Evolutionary conservation across 495 filamentous ascomycete genomes (phyloP), one percentile per base, ranked within the genome.

Genomic region (Hyaloscypha hepaticicola): DNA sequence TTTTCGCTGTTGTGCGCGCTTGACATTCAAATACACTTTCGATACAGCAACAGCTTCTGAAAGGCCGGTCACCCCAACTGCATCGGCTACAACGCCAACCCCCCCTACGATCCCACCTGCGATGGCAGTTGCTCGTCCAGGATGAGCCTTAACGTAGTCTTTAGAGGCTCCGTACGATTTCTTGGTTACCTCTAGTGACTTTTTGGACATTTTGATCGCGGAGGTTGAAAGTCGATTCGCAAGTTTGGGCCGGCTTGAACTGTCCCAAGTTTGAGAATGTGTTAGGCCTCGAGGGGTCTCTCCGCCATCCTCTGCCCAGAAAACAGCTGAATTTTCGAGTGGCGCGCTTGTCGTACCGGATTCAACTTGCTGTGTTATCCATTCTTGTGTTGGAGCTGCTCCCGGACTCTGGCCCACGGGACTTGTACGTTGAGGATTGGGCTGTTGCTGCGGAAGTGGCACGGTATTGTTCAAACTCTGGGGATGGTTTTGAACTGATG

Each of bases 21-120:
- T 27, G n/a, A 56, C 9, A 26, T 56, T 56, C 26, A 31, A 27
- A 33, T 33, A 56, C 16, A 56, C 27, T 16, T 56, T 56, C 27
- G 53, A 56, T 12, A 14, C 53, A 33, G 53, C 53, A 7, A 56
- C 53, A n/a, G 53, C 53, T 9, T 56, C 53, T 16, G 53, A 56
- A 28, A 56, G 24, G 14, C 26, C 53, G 21, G 16, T 6, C 9
- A 24, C 53, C 14, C 53, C 53, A 56, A 24, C 29, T 5, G 53
- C 53, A 29, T 33, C 22, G 12, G 53, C 53, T 5, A 56, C 53
- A 7, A 56, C 19, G 27, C 53, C 53, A 11, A 56, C 14, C 8
- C 53, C 53, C 9, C 53, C 53, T 16, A 45, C 38, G 38, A 45
- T 45, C 16, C 38, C 38, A 45, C 38, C 12, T 16, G 38, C 38